Conservation (phyloP, 2,329 filamentous ascomycete genomes). For the Aspergillus sp. region DNA sequence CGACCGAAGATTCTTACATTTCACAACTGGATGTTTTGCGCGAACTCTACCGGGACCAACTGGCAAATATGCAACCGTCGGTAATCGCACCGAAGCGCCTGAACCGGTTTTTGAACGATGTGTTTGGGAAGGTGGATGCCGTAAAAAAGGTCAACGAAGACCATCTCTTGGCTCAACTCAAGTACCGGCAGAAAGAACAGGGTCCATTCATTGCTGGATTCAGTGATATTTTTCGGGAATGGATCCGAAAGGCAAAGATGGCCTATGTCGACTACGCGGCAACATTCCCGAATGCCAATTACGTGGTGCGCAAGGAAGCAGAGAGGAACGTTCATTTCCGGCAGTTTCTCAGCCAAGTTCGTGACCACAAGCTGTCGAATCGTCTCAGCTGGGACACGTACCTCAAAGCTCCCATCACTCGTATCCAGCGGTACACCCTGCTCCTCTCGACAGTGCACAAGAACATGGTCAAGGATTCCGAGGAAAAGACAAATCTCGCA, state of each 20-base stretch:
- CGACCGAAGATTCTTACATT: conserved; percentile 89
- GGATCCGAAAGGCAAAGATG: conserved; percentile 89
- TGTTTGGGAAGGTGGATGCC: conserved; percentile 87
- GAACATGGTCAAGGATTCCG: conserved; percentile 78
- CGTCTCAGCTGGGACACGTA: conserved; percentile 93
- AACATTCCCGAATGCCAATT: conserved; percentile 80
- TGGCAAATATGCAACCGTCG: conserved; percentile 71
- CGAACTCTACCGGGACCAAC: conserved; percentile 79
- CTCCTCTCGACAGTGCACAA: conserved; percentile 80
- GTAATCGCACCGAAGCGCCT: conserved; percentile 79
- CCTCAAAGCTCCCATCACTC: conserved; percentile 87
- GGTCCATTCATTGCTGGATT: conserved; percentile 93
- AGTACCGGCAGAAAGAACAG: conserved; percentile 95
- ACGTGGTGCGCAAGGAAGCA: conserved; percentile 79
- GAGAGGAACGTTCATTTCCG: conserved; percentile 84
- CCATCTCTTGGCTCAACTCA: conserved; percentile 85
- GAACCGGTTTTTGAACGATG: conserved; percentile 75
- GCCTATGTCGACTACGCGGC: conserved; percentile 92
- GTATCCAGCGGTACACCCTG: conserved; percentile 85
- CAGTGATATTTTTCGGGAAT: conserved; percentile 96
- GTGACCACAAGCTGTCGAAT: conserved; percentile 74
- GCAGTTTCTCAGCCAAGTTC: conserved; percentile 78
- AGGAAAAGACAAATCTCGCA: conserved; percentile 82
- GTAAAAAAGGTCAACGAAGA: conserved; percentile 93
- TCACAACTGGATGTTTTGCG: conserved; percentile 83